These are phyloP conservation scores for Malassezia arunalokei DNA, from an alignment of 1,284 basidiomycete genomes.

Conservation along the genomic window DNA sequence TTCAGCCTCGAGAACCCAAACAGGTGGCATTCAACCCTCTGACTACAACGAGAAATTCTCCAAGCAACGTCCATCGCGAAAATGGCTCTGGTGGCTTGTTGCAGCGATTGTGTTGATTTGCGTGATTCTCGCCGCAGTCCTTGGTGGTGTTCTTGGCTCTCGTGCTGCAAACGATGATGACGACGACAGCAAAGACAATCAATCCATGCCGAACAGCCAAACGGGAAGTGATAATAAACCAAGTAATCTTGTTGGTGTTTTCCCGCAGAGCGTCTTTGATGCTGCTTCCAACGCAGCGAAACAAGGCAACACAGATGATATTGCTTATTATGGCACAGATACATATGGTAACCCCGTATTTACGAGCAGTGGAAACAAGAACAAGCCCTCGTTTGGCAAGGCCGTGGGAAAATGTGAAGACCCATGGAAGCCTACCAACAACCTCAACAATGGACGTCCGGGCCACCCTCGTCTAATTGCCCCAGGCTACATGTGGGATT, in stretches of 20 bases:
- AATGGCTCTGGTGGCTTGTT: constrained; percentile 17
- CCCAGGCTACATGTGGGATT: constrained; percentile 79
- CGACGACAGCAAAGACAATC: constrained; percentile 35
- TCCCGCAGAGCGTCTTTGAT: constrained; percentile 31
- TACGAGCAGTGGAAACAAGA: constrained; percentile 48
- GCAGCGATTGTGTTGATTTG: constrained; percentile 44
- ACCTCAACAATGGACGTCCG: constrained; percentile 58
- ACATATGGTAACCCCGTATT: constrained; percentile 69
- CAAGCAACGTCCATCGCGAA: not conserved
- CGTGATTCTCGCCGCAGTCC: constrained; percentile 62
- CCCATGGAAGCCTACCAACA: constrained; percentile 51
- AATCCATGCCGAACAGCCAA: constrained; percentile 25
- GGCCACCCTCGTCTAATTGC: constrained; percentile 78
- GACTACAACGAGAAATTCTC: not conserved
- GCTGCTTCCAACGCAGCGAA: constrained; percentile 56
- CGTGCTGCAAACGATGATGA: constrained; percentile 51
- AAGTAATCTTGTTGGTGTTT: constrained; percentile 17
- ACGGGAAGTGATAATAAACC: constrained; percentile 24
- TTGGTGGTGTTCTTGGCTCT: constrained; percentile 64
- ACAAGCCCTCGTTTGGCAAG: constrained; percentile 19
- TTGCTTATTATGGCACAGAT: constrained; percentile 55
- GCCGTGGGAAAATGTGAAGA: constrained; percentile 18
- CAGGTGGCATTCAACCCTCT: not conserved
- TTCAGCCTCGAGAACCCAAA: not conserved
- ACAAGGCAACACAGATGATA: constrained; percentile 58